phyloP scores from a whole-genome alignment of 1,284 basidiomycete species.

The Apiotrichum siamense region DNA sequence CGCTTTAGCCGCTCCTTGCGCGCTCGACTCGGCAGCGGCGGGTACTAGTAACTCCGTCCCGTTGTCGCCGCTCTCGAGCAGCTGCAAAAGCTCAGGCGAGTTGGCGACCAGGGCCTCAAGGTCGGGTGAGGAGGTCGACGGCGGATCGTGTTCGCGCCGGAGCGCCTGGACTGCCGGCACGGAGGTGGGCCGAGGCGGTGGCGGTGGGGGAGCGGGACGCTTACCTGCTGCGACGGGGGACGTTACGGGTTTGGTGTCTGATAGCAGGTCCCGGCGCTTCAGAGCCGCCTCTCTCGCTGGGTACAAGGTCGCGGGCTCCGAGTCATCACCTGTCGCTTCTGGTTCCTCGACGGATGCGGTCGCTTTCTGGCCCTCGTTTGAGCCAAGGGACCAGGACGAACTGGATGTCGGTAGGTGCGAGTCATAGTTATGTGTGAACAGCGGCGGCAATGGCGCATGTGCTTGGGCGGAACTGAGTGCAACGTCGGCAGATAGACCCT shows the following conservation, averaged over 20 bases:
- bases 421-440: too few relatives aligned
- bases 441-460: too few relatives aligned
- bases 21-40: slow-evolving; percentile 9
- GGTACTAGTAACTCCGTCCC: too few relatives aligned
- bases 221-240: not conserved
- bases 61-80: slow-evolving; percentile 22
- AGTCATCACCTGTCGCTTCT: too few relatives aligned
- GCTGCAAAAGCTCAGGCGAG: slow-evolving; percentile 22
- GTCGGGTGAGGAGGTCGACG: not conserved
- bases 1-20: slow-evolving; percentile 22
- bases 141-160: not conserved
- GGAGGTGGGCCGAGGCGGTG: not conserved
- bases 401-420: too few relatives aligned
- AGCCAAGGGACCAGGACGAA: too few relatives aligned
- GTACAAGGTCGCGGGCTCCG: not conserved
- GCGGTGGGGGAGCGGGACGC: not conserved
- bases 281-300: not conserved
- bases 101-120: not conserved
- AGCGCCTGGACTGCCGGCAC: not conserved
- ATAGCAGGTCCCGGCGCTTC: not conserved
- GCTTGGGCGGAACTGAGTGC: too few relatives aligned
- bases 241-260: too few relatives aligned
- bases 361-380: too few relatives aligned
- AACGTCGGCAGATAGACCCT: too few relatives aligned
- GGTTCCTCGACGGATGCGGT: too few relatives aligned